Base-by-base conservation (phyloP, 805 yeast genomes). In the Brettanomyces naardenensis region DNA sequence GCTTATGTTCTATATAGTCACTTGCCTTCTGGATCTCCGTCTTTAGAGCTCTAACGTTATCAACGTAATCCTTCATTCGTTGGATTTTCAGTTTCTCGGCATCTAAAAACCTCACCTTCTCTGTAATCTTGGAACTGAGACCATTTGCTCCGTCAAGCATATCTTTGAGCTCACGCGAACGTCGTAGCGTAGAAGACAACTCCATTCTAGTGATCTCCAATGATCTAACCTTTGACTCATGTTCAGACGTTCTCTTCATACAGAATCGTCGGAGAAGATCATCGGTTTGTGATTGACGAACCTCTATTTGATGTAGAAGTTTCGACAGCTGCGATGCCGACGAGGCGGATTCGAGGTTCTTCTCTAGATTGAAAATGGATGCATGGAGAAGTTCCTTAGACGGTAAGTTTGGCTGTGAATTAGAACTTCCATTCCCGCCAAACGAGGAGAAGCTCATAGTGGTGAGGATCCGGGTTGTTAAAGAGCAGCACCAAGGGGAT, bases 101-200 rank as follows among this genome's bases (percentile, higher is more conserved):
- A 54, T 87, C 95, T 29, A 85, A 64, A 2, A 77, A 56, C 39
- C 81, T 68, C 41, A 89, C 85, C 44, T 78, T 74, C 30, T 72
- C 72, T 2, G 95, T 81, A 36, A 89, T 73, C 13, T 72, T 65
- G 28, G 69, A 64, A 5, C 95, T 89, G 39, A 79, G 62, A 33
- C 70, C 70, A 35, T 82, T 77, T 1, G 94, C 81, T 30, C 69
- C 64, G 5, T 76, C 61, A 36, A 85, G 67, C 19, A 75, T 65
- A 23, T 66, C 59, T 22, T 73, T 67, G 40, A 84, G 60, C 2
- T 72, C 66, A 35, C 75, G 71, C 10, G 89, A 80, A 30, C 66
- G 65, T 19, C 69, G 58, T 39, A 80, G 62, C 2, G 85, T 69
- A 1, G 77, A 65, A 0, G 87, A 71, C n/a, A 83, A 61, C 48